Evolutionary conservation across 768 basidiomycete genomes (phyloP).

Genomic region (Suillus luteus): DNA sequence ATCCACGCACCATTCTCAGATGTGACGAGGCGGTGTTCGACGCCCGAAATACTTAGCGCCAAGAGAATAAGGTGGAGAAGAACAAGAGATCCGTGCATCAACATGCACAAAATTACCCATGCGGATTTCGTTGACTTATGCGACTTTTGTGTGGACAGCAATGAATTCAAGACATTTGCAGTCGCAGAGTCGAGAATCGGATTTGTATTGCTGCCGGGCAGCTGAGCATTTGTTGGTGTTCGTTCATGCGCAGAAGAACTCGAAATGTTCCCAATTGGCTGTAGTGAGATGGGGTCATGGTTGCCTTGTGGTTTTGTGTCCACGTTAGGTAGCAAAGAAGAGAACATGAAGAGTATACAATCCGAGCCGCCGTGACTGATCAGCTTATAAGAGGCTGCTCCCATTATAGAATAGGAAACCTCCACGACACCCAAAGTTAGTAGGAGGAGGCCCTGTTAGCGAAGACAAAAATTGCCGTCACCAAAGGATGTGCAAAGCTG

Average conservation of each 20-base stretch:
- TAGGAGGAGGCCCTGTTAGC: too few species aligned
- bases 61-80: conserved; percentile 14
- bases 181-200: neutral
- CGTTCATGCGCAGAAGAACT: neutral
- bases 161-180: neutral
- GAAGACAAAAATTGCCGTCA: too few species aligned
- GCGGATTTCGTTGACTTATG: neutral
- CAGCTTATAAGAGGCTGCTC: neutral
- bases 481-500: too few species aligned
- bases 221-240: neutral
- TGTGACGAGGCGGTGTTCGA: conserved; percentile 9
- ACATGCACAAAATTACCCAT: neutral
- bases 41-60: neutral
- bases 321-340: neutral
- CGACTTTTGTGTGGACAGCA: neutral
- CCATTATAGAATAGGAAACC: too few species aligned
- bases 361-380: neutral
- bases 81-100: conserved; percentile 11
- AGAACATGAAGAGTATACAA: neutral
- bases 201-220: neutral
- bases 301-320: neutral
- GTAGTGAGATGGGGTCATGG: neutral
- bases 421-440: neutral
- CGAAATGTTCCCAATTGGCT: neutral
- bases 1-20: conserved; percentile 1